These are phyloP conservation scores for Dictyostelium firmibasis DNA, from an alignment of 78 protist species.

Conservation along the genomic window DNA sequence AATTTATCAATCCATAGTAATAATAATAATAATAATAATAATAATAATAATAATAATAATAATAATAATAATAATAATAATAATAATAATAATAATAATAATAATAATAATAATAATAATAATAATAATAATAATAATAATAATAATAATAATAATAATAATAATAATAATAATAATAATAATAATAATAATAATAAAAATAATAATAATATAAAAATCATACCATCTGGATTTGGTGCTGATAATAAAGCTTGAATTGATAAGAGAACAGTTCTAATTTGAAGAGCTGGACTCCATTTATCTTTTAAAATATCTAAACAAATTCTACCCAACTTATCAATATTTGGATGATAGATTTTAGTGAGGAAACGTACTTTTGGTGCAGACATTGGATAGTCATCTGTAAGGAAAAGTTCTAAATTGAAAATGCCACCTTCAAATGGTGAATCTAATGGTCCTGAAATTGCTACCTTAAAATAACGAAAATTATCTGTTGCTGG, in stretches of 20 bases:
- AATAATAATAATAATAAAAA: neutral
- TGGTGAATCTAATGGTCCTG: conserved; percentile 92
- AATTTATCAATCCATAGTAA: neutral
- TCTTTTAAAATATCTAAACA: conserved; percentile 99
- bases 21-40: neutral
- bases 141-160: neutral
- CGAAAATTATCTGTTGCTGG: conserved; percentile 93
- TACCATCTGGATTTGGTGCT: conserved; percentile 87
- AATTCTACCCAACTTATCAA: conserved; percentile 97
- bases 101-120: neutral
- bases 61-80: neutral
- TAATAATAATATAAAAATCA: neutral
- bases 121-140: too few relatives aligned
- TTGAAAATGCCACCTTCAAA: conserved; percentile 95
- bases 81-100: neutral
- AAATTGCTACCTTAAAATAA: conserved; percentile 92
- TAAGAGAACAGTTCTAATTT: conserved; percentile 96
- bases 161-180: neutral
- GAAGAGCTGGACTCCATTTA: conserved; percentile 99
- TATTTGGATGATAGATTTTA: conserved; percentile 99
- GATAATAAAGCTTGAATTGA: conserved; percentile 92
- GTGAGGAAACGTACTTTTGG: conserved; percentile 94
- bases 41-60: neutral
- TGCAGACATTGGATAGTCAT: conserved; percentile 98
- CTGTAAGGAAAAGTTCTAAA: conserved; percentile 96